Evolutionary conservation across 495 filamentous ascomycete species (phyloP), one percentile per base, ranked within the genome.

Genomic region (Penicillium maclennaniae): DNA sequence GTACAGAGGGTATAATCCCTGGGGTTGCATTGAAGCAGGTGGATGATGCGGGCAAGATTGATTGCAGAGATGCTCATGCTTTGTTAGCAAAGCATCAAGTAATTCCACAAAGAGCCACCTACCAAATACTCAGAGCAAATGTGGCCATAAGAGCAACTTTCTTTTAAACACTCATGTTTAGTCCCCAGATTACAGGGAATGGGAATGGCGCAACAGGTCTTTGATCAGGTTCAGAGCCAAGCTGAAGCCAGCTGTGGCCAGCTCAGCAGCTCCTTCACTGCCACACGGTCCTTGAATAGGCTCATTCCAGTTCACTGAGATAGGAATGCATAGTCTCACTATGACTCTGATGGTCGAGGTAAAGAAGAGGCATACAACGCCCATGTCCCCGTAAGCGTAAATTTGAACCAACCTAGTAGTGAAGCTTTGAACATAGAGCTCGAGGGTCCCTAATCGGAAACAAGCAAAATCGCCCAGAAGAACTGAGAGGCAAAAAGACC

Each of bases 221-320:
- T 60, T 53, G 8, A 38, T 36, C 23, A 65, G 23, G 9, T 62
- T 53, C 7, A 65, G 46, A 7, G 34, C 49, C 53, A 65, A 45
- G 31, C 60, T 65, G 50, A 65, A 60, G 14, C 53, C 56, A 16
- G 62, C 52, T 21, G 59, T 56, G 12, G 53, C 56, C 28, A 56
- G 53, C 39, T 60, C 42, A 6, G 54, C 51, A 34, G 53, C 52
- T 9, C 38, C 8, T 4, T 54, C 34, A 41, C 62, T 50, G 0
- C 53, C 62, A 31, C 62, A 62, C n/a, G 37, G 50, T 2, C 56
- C 55, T 20, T 50, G 28, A 15, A 59, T 44, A 0, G 43, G 51
- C 6, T 36, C 19, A 9, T 65, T 44, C 62, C 59, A 65, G 36
- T 60, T 62, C 53, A 42, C 54, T 21, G 37, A 36, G 10, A 65